A percentile compares a stretch with the other conserved stretches of the same genome.
Conservation (phyloP, 495 filamentous ascomycete genomes). For the Penicillium pancosmium region DNA sequence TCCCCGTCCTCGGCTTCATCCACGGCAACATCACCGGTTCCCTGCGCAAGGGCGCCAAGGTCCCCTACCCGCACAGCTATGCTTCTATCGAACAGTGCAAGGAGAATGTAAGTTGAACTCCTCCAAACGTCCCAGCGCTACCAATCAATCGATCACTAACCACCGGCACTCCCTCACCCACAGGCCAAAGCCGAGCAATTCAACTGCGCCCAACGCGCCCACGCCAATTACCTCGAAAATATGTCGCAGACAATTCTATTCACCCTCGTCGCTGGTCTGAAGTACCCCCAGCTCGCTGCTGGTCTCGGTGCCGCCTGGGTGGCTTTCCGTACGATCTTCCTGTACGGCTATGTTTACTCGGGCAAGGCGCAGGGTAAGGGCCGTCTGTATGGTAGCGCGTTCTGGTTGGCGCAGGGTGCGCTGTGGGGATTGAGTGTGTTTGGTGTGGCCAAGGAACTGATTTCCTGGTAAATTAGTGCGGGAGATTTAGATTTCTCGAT, state of each 20-base stretch:
- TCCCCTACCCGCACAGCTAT: constrained; percentile 67
- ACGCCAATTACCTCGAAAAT: constrained; percentile 73
- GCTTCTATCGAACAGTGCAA: constrained; percentile 58
- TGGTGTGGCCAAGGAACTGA: constrained; percentile 41
- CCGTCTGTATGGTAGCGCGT: constrained; percentile 39
- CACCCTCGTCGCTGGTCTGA: constrained; percentile 57
- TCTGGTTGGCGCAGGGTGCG: constrained; percentile 46
- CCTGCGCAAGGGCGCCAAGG: constrained; percentile 55
- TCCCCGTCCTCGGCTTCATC: constrained; percentile 60
- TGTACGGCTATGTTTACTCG: constrained; percentile 60
- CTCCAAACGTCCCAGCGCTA: too few relatives aligned
- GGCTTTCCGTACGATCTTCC: constrained; percentile 54
- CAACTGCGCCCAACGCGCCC: constrained; percentile 74
- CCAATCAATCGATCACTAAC: constrained; percentile 20
- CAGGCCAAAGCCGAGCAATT: constrained; percentile 52
- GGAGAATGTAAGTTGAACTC: constrained; percentile 48
- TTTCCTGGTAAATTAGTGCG: constrained; percentile 21
- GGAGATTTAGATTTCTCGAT: too few relatives aligned
- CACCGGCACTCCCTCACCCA: constrained; percentile 14
- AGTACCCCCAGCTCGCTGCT: constrained; percentile 59
- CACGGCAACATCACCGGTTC: constrained; percentile 50
- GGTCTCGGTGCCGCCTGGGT: constrained; percentile 59
- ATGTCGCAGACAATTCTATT: constrained; percentile 58
- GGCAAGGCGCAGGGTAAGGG: constrained; percentile 52
- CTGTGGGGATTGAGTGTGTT: constrained; percentile 50